Base-by-base conservation (phyloP, 345 rosid species). In the Geranium brycei region DNA sequence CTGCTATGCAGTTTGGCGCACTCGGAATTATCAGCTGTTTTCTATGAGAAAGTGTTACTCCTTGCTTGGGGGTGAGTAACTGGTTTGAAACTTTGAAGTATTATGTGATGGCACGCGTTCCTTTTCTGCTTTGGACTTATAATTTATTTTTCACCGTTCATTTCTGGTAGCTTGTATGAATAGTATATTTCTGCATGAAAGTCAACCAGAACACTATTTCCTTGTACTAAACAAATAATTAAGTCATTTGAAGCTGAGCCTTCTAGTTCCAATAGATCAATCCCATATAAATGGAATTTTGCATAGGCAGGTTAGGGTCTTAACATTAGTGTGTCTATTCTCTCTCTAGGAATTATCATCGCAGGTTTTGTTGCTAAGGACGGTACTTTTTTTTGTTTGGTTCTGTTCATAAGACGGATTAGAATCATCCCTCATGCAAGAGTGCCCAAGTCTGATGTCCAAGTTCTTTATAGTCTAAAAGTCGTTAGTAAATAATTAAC, bases 51-150 rank as follows among this genome's bases (percentile, higher is more conserved):
- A 80, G 90, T 92, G 69, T 87, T 92, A 64, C 86, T 92, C 63
- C 95, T 92, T 70, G 85, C 98, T 41, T 89, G 93, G 95, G 93
- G 99, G 97, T 92, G 66, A 89, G 95, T 78, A 63, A 23, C 28
- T 23, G 28, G 28, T 23, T 23, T 23, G 28, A 23, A 23, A 23
- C 15, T 61, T 18, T n/a, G 59, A 61, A 58, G 11, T 51, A 13
- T 19, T 28, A 19, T 51, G 56, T 63, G 61, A 59, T 51, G 57
- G 51, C 23, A 38, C 3, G 3, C 41, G 41, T 35, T 35, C 7
- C 41, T 35, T 35, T 35, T 4, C 41, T 4, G 7, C 41, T 7
- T 35, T 35, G 41, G 41, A 35, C 41, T 35, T 35, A 4, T 35
- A 4, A 35, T 35, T 35, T 35, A 7, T 7, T 35, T 35, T 35